A percentile compares a stretch with the other conserved stretches of the same genome.
Evolutionary conservation across 306 rosid species (phyloP).

Genomic region (Sechiopsis laciniata): DNA sequence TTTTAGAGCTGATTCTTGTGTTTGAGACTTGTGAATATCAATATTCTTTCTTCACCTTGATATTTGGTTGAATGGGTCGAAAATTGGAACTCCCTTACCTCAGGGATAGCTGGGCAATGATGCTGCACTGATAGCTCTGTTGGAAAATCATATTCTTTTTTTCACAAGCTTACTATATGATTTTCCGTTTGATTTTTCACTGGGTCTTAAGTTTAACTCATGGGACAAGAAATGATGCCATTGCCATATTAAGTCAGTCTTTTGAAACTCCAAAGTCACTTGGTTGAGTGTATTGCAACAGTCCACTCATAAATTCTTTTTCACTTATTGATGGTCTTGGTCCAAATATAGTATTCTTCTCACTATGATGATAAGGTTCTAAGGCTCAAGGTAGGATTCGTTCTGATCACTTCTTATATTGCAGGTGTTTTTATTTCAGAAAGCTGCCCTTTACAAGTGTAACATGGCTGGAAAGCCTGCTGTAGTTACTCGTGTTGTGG

Average conservation of each 20-base stretch:
- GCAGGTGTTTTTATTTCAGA: slow-evolving; percentile 93
- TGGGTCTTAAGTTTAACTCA: neutral
- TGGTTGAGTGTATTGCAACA: neutral
- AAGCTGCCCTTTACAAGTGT: slow-evolving; percentile 91
- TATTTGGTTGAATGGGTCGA: neutral
- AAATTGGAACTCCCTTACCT: neutral
- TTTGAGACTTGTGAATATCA: neutral
- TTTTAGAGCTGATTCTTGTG: neutral
- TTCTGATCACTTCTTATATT: slow-evolving; percentile 24
- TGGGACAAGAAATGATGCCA: neutral
- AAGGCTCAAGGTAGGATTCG: neutral
- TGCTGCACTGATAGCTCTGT: neutral
- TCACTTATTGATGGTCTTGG: slow-evolving; percentile 4
- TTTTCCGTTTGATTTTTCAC: neutral
- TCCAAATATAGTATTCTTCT: neutral
- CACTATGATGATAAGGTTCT: neutral
- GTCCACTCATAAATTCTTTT: neutral
- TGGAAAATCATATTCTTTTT: neutral
- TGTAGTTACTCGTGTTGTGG: slow-evolving; percentile 98
- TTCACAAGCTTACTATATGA: neutral
- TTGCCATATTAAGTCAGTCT: neutral
- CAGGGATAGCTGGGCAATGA: neutral
- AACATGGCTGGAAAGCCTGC: slow-evolving; percentile 99
- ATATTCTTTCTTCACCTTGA: slow-evolving; percentile 6
- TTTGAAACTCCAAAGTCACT: neutral